Evolutionary conservation across 2,329 filamentous ascomycete species (phyloP).

Genomic region (Aspergillus udagawae): DNA sequence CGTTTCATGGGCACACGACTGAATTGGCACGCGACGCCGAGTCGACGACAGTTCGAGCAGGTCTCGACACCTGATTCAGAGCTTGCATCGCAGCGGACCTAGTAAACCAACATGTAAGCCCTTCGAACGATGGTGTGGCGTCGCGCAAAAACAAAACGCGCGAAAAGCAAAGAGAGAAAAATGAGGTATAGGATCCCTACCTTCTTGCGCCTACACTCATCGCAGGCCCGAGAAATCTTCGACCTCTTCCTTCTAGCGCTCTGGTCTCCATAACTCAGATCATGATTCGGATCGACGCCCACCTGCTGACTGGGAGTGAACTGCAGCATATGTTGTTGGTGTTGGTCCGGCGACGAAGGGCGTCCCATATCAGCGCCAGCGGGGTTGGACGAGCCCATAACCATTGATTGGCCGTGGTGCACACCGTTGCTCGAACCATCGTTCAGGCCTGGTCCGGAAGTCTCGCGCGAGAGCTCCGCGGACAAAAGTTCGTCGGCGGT

Average conservation of each 20-base stretch:
- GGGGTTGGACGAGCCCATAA: slow-evolving; percentile 35
- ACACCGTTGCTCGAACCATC: slow-evolving; percentile 37
- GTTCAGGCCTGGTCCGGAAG: slow-evolving; percentile 42
- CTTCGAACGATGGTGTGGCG: slow-evolving; percentile 13
- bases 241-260: slow-evolving; percentile 71
- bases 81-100: slow-evolving; percentile 79
- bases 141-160: slow-evolving; percentile 5
- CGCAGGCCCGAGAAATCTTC: slow-evolving; percentile 84
- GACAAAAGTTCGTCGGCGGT: slow-evolving; percentile 47
- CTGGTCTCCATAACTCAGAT: slow-evolving; percentile 54
- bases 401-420: slow-evolving; percentile 40
- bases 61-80: slow-evolving; percentile 68
- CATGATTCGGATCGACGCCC: slow-evolving; percentile 43
- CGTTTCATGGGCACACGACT: slow-evolving; percentile 84
- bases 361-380: slow-evolving; percentile 35
- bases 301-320: slow-evolving; percentile 43
- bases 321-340: slow-evolving; percentile 39
- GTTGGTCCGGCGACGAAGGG: slow-evolving; percentile 35
- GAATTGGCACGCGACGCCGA: slow-evolving; percentile 74
- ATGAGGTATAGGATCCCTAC: slow-evolving; percentile 26
- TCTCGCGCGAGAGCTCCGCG: slow-evolving; percentile 45
- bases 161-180: slow-evolving; percentile 9
- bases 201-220: slow-evolving; percentile 85
- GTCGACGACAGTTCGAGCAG: slow-evolving; percentile 77
- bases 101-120: slow-evolving; percentile 16